These are phyloP conservation scores for Iris macrosiphon DNA, from an alignment of 106 monocot genomes.

Conservation along the genomic window DNA sequence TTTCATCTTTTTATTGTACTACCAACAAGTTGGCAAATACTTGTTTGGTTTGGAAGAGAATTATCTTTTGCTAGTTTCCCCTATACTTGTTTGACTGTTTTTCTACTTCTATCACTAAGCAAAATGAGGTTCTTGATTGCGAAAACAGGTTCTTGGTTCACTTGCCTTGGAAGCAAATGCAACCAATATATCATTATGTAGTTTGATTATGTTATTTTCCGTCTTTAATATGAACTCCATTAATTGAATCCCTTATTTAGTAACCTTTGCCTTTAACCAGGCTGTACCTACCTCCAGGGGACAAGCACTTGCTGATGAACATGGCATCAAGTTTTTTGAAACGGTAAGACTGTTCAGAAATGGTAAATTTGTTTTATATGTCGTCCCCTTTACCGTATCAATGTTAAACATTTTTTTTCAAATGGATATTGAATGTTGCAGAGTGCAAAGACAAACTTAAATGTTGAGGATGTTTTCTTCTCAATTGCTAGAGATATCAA, in stretches of 20 bases:
- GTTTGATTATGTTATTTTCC: background rate
- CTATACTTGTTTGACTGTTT: no score
- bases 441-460: constrained; percentile 73
- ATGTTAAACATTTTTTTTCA: background rate
- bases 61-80: no score
- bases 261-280: constrained; percentile 9
- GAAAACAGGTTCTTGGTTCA: no score
- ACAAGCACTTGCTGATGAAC: constrained; percentile 73
- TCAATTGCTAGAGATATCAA: constrained; percentile 73
- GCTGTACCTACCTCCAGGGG: constrained; percentile 65
- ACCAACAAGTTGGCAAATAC: no score
- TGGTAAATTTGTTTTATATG: background rate
- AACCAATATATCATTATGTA: background rate
- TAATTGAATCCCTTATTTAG: background rate
- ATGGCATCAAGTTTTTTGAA: constrained; percentile 71
- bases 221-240: background rate
- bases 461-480: constrained; percentile 76
- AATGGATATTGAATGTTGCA: constrained; percentile 14
- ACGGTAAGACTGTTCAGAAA: constrained; percentile 24
- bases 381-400: background rate
- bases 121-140: no score
- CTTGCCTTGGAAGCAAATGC: background rate
- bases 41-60: no score
- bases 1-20: no score
- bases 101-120: no score